Evolutionary conservation across 345 rosid genomes (phyloP).

Genomic region (Eucalyptus regnans): DNA sequence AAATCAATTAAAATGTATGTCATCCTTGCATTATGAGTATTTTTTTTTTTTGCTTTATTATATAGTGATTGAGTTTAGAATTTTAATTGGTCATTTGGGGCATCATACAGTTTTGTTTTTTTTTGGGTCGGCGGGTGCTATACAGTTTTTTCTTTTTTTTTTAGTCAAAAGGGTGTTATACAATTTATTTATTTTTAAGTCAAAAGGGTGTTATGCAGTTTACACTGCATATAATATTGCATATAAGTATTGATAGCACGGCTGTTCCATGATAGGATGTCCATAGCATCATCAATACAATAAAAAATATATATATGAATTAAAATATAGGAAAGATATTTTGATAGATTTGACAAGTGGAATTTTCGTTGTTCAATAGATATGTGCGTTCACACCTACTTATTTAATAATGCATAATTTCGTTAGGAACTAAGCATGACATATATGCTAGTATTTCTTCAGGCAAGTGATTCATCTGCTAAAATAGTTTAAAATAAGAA

Average conservation of each 20-base stretch:
- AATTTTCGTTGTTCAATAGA: neutral
- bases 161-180: neutral
- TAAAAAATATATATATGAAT: neutral
- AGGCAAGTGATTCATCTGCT: neutral
- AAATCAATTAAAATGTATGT: neutral
- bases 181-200: neutral
- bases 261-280: neutral
- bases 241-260: neutral
- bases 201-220: neutral
- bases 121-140: neutral
- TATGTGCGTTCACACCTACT: neutral
- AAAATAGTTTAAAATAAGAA: neutral
- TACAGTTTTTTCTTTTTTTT: neutral
- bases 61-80: neutral
- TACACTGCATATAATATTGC: neutral
- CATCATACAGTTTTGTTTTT: neutral
- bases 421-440: neutral
- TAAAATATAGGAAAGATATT: neutral
- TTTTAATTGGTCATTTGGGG: neutral
- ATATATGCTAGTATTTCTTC: neutral
- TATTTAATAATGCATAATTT: neutral
- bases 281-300: neutral
- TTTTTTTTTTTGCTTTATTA: neutral
- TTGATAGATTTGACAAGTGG: neutral
- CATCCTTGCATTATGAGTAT: neutral